Evolutionary conservation across 805 yeast species (phyloP).

Genomic region (Ogataea glucozyma): DNA sequence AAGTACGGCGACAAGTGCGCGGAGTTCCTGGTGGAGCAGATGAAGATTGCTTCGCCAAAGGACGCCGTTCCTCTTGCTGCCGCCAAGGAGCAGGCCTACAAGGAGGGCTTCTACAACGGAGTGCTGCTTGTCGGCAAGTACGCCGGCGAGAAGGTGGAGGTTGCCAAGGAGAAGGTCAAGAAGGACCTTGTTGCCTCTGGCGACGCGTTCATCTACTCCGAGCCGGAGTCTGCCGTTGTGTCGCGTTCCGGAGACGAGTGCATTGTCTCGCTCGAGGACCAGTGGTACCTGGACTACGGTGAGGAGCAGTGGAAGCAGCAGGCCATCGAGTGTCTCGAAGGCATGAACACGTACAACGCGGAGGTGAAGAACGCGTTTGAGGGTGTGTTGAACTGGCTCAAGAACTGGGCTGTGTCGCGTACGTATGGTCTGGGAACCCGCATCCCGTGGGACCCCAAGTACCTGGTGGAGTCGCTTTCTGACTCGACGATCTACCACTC

Average conservation of each 20-base stretch:
- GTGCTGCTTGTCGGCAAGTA: constrained; percentile 76
- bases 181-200: constrained; percentile 76
- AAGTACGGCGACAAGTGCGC: constrained; percentile 90
- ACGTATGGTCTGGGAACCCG: constrained; percentile 93
- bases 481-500: constrained; percentile 97
- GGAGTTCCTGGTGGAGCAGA: constrained; percentile 74
- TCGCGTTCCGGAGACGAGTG: constrained; percentile 97
- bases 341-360: constrained; percentile 74
- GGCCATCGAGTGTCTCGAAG: constrained; percentile 75
- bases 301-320: constrained; percentile 84
- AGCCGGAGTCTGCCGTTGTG: constrained; percentile 87
- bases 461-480: constrained; percentile 89
- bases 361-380: constrained; percentile 92
- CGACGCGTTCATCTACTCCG: constrained; percentile 85
- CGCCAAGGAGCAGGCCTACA: constrained; percentile 94
- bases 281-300: constrained; percentile 98
- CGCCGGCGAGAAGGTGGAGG: constrained; percentile 86
- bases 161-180: constrained; percentile 84
- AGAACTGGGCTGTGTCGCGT: constrained; percentile 98
- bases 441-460: constrained; percentile 95
- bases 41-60: constrained; percentile 93
- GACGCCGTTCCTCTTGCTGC: constrained; percentile 81
- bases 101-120: constrained; percentile 96
- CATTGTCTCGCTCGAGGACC: constrained; percentile 95
- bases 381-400: constrained; percentile 92